phyloP scores from a whole-genome alignment of 2,329 filamentous ascomycete genomes.

The Fusarium abutilonis region DNA sequence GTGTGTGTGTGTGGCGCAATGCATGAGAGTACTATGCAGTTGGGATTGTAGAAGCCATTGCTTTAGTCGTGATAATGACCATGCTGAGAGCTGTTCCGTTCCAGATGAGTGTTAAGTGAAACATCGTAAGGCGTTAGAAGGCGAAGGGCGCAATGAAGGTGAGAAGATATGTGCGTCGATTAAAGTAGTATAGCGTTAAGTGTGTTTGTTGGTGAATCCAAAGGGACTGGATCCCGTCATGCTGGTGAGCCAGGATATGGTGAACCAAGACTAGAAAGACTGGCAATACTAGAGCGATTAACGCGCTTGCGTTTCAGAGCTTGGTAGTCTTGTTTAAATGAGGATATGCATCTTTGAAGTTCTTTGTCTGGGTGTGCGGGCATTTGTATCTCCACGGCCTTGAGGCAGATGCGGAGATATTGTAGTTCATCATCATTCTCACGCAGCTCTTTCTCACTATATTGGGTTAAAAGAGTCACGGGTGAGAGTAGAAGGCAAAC shows the following conservation, averaged over 20 bases:
- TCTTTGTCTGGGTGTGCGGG: slow-evolving; percentile 63
- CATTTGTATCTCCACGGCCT: slow-evolving; percentile 69
- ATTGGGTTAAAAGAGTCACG: slow-evolving; percentile 20
- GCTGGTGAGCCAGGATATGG: slow-evolving; percentile 42
- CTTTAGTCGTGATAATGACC: slow-evolving; percentile 8
- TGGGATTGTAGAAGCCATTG: slow-evolving; percentile 8
- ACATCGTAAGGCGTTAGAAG: slow-evolving; percentile 33
- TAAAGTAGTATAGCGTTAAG: slow-evolving; percentile 35
- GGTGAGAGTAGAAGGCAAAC: slow-evolving; percentile 24
- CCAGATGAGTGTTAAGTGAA: slow-evolving; percentile 17
- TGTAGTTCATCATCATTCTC: slow-evolving; percentile 69
- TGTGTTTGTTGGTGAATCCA: slow-evolving; percentile 14
- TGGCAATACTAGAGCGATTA: slow-evolving; percentile 46
- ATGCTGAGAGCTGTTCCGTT: slow-evolving; percentile 11
- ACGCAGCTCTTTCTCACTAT: slow-evolving; percentile 64
- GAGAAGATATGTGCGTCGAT: slow-evolving; percentile 35
- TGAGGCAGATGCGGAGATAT: slow-evolving; percentile 69
- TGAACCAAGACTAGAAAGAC: slow-evolving; percentile 44
- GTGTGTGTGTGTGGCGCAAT: slow-evolving; percentile 12
- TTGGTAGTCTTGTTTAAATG: slow-evolving; percentile 69
- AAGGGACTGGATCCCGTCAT: slow-evolving; percentile 19
- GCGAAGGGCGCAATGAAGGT: slow-evolving; percentile 19
- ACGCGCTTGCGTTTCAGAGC: slow-evolving; percentile 59
- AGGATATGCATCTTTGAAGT: slow-evolving; percentile 66
- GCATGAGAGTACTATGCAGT: slow-evolving; percentile 13